Percentiles rank a stretch among this genome's conserved stretches.
These are phyloP conservation scores for Stromatinia cepivora DNA, from an alignment of 2,329 filamentous ascomycete species.

Conservation along the genomic window DNA sequence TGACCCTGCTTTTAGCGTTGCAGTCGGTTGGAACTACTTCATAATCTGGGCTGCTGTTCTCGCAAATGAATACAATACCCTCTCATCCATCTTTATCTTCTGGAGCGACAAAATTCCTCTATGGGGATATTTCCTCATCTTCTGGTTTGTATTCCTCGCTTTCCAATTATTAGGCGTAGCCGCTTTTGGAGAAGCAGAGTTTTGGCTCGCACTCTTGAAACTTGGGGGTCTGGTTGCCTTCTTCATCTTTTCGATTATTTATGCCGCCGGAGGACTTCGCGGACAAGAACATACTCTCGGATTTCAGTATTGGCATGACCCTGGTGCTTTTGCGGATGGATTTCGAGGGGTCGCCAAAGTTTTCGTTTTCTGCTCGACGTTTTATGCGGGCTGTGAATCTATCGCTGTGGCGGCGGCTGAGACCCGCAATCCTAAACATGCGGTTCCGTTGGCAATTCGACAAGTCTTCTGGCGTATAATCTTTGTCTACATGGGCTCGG, in stretches of 20 bases:
- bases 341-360: constrained; percentile 65
- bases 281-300: constrained; percentile 60
- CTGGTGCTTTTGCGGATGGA: constrained; percentile 69
- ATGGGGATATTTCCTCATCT: constrained; percentile 71
- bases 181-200: constrained; percentile 76
- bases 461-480: constrained; percentile 93
- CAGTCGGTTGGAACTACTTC: constrained; percentile 53
- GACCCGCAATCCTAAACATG: constrained; percentile 49
- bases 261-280: constrained; percentile 65
- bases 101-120: constrained; percentile 62
- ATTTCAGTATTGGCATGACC: constrained; percentile 70
- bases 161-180: constrained; percentile 73
- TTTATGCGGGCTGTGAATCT: constrained; percentile 67
- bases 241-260: constrained; percentile 72
- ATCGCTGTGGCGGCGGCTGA: constrained; percentile 58
- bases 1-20: constrained; percentile 67
- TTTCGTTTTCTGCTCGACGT: constrained; percentile 69
- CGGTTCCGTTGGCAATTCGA: constrained; percentile 66
- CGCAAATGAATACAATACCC: constrained; percentile 70
- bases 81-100: constrained; percentile 64
- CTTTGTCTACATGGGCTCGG: constrained; percentile 77
- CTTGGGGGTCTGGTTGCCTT: constrained; percentile 68
- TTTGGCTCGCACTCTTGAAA: constrained; percentile 75
- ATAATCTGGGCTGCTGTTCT: constrained; percentile 48
- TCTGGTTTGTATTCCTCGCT: constrained; percentile 68